Conservation (phyloP, 106 monocot species). For the Gastrodia elata region DNA sequence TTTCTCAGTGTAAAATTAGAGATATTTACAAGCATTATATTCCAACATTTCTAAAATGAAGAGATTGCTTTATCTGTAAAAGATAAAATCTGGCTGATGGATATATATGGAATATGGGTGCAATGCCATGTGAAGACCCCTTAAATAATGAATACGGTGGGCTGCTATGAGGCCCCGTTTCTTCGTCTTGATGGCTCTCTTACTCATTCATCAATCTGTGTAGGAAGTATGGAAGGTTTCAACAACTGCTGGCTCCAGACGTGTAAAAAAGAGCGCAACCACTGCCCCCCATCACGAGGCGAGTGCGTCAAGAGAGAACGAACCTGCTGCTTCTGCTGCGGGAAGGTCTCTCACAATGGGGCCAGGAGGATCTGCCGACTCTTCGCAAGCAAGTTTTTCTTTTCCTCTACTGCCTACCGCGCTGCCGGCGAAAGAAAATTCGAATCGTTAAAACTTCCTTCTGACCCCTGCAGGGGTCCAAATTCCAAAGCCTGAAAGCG, state of each 20-base stretch:
- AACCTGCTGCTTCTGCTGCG: too few relatives aligned
- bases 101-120: too few relatives aligned
- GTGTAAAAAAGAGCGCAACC: constrained; percentile 54
- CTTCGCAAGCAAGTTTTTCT: constrained; percentile 51
- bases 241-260: constrained; percentile 73
- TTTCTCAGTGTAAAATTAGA: too few relatives aligned
- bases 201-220: constrained; percentile 5
- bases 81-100: too few relatives aligned
- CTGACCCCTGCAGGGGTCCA: constrained; percentile 33
- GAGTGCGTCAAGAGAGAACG: constrained; percentile 37
- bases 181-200: constrained; percentile 4
- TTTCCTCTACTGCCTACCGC: neutral
- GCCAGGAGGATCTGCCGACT: constrained; percentile 32
- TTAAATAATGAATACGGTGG: too few relatives aligned
- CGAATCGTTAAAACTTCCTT: neutral
- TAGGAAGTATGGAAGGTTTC: constrained; percentile 99
- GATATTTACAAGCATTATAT: too few relatives aligned
- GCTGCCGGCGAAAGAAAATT: neutral
- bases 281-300: constrained; percentile 41
- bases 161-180: too few relatives aligned
- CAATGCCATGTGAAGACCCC: too few relatives aligned
- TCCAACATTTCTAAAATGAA: too few relatives aligned
- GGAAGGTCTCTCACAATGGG: constrained; percentile 20
- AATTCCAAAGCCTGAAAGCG: constrained; percentile 39
- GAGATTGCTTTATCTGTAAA: too few relatives aligned